Percentiles rank a stretch among this genome's conserved stretches.
These are phyloP conservation scores for Kodamaea hsintzibuensis DNA, from an alignment of 805 yeast species.

Conservation along the genomic window DNA sequence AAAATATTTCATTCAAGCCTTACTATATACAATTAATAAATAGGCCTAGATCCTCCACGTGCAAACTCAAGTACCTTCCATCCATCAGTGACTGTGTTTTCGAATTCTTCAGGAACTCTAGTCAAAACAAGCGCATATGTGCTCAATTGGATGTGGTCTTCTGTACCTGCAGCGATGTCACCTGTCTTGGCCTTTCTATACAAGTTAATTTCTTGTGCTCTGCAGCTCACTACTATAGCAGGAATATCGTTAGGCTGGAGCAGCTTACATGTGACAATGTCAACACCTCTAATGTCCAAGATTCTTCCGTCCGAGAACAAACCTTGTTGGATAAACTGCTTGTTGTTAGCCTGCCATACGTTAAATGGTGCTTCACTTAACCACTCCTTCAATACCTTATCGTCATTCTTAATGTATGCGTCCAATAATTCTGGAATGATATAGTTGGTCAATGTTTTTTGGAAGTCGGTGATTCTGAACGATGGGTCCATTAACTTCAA, in stretches of 20 bases:
- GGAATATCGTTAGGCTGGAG: conserved; percentile 91
- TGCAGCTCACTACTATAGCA: conserved; percentile 87
- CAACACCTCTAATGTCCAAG: conserved; percentile 93
- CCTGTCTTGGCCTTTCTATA: conserved; percentile 90
- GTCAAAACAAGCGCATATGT: conserved; percentile 97
- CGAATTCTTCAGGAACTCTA: conserved; percentile 88
- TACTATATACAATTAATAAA: conserved; percentile 37
- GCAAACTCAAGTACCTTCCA: conserved; percentile 96
- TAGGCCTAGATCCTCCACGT: conserved; percentile 87
- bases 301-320: conserved; percentile 88
- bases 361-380: conserved; percentile 95
- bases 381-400: conserved; percentile 80
- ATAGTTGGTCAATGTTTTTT: conserved; percentile 82
- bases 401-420: conserved; percentile 92
- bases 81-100: conserved; percentile 89
- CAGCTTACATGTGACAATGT: conserved; percentile 81
- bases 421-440: conserved; percentile 94
- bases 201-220: conserved; percentile 94
- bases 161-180: conserved; percentile 93
- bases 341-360: conserved; percentile 90
- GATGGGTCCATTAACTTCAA: conserved; percentile 89
- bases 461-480: conserved; percentile 77
- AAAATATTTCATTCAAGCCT: background rate
- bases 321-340: conserved; percentile 88
- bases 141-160: conserved; percentile 86